Evolutionary conservation across 495 filamentous ascomycete genomes (phyloP), one percentile per base, ranked within the genome.

Genomic region (Tetracladium setigerum): DNA sequence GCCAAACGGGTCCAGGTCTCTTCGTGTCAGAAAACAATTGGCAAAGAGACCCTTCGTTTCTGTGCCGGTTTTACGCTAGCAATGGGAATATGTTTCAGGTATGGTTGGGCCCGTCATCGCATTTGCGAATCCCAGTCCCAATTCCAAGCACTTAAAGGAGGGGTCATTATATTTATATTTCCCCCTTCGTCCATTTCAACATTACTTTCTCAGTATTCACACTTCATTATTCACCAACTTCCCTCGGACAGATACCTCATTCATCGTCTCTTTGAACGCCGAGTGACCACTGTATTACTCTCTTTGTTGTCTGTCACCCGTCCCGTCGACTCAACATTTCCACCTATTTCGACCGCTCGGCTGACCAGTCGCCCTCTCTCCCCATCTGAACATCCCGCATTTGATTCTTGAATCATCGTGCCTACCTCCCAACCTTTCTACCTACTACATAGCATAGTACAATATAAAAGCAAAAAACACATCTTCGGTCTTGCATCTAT

Each of bases 371-470:
- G 3, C 22, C 3, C 7, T 27, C 22, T 3, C 22, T 7, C 7
- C 22, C 22, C 3, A 27, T 27, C 22, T 27, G 22, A 7, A 27
- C 3, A 27, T 27, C 22, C 22, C 22, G 7, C 22, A 7, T 27
- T n/a, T 27, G 22, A 27, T 27, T 27, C 22, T 27, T 27, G 22
- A 27, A 3, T 27, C 22, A 27, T 27, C 22, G 22, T 27, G 7
- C 22, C 22, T 27, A 27, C 22, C 22, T 27, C 22, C n/a, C 22
- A 27, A 30, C 31, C 45, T 47, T 15, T 37, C 45, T 49, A 54
- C 47, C 42, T 63, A 67, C 59, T 72, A 72, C 60, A 67, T 75
- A 75, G 70, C 65, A 67, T 72, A 72, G 67, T 67, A 65, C n/a
- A 75, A 74, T 71, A 70, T 63, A 73, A 68, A n/a, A 54, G 39